phyloP scores from a whole-genome alignment of 768 basidiomycete genomes.

The Rhodotorula diobovata region DNA sequence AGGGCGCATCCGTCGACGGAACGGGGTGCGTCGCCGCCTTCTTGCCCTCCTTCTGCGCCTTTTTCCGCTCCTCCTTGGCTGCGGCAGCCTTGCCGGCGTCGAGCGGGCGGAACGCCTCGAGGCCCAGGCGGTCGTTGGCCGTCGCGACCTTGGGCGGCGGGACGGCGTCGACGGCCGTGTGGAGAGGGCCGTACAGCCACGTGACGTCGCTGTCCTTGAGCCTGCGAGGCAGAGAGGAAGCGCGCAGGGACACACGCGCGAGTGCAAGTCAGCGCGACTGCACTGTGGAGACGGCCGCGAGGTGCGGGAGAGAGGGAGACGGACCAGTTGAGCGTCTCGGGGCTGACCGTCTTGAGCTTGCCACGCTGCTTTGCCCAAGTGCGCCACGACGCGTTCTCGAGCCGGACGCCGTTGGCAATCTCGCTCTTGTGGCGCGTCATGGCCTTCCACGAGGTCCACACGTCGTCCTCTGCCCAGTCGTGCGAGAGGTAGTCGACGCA shows the following conservation, averaged over 20 bases:
- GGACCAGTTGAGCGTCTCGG: constrained; percentile 97
- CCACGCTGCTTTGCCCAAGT: constrained; percentile 99
- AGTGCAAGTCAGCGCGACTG: background rate
- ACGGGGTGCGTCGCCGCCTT: background rate
- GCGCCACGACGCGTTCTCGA: constrained; percentile 97
- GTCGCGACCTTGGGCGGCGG: constrained; percentile 60
- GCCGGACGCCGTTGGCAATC: constrained; percentile 85
- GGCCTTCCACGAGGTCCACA: constrained; percentile 95
- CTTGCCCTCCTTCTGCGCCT: constrained; percentile 27
- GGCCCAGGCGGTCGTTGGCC: constrained; percentile 56
- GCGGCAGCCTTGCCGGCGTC: background rate
- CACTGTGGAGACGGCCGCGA: background rate
- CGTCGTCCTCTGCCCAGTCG: constrained; percentile 95
- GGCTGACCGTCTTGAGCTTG: constrained; percentile 86
- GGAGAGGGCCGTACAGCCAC: constrained; percentile 95
- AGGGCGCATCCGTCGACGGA: background rate
- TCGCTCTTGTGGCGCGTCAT: constrained; percentile 99
- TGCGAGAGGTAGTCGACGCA: constrained; percentile 99
- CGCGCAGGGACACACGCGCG: background rate
- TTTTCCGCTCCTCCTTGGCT: constrained; percentile 14
- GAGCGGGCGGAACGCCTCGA: constrained; percentile 47
- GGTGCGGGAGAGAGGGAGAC: constrained; percentile 43
- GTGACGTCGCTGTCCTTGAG: constrained; percentile 99
- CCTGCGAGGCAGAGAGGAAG: constrained; percentile 54
- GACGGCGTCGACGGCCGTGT: constrained; percentile 82